phyloP scores from a whole-genome alignment of 345 rosid species.

The Kandelia obovata region DNA sequence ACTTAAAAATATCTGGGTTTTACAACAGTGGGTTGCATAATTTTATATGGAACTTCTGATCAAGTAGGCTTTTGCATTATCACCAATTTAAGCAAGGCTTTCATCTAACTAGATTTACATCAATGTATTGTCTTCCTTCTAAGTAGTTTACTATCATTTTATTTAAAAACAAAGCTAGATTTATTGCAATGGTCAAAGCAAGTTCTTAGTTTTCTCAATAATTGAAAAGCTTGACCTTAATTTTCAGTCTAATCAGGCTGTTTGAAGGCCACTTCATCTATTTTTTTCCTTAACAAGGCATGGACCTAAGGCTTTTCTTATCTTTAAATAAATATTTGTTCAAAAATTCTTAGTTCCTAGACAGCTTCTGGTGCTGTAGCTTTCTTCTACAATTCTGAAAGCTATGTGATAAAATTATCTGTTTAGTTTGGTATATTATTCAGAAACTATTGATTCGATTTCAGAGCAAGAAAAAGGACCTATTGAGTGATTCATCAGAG shows the following conservation, averaged over 20 bases:
- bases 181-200: not conserved
- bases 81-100: not conserved
- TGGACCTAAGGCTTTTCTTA: not conserved
- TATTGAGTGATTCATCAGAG: not conserved
- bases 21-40: not conserved
- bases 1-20: not conserved
- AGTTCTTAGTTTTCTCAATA: not conserved
- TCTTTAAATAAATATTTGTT: not conserved
- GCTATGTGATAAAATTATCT: not conserved
- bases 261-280: not conserved
- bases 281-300: not conserved
- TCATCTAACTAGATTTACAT: not conserved
- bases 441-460: not conserved
- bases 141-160: not conserved
- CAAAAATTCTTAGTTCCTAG: not conserved
- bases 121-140: no score
- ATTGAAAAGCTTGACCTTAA: not conserved
- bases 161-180: not conserved
- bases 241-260: not conserved
- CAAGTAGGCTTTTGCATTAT: not conserved
- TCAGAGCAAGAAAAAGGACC: not conserved
- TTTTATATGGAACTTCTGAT: not conserved
- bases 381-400: not conserved
- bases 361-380: not conserved
- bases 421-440: not conserved